Conservation (phyloP, 768 basidiomycete species). For the Hortiboletus flavorubellus region DNA sequence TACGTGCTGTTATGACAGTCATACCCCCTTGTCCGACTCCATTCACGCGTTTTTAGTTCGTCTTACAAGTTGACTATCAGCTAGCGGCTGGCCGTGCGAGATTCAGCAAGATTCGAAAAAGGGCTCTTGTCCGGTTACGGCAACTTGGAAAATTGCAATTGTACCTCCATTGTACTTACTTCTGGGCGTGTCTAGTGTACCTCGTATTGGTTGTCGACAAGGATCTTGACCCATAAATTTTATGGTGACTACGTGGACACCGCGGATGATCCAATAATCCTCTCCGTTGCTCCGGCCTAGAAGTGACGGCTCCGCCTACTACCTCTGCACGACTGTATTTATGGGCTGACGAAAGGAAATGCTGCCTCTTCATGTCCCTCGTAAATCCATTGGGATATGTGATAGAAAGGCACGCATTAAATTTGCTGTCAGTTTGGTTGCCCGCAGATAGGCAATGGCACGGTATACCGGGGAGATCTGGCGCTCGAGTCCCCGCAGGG, state of each 20-base stretch:
- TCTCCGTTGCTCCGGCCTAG: too few relatives aligned
- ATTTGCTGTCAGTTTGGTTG: too few relatives aligned
- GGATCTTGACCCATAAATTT: neutral
- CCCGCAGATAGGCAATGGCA: too few relatives aligned
- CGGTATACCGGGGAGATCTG: too few relatives aligned
- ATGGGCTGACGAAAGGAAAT: too few relatives aligned
- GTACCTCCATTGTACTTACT: neutral
- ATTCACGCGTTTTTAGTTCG: slow-evolving; percentile 31
- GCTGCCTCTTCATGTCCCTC: too few relatives aligned
- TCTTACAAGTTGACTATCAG: slow-evolving; percentile 46
- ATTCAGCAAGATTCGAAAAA: neutral
- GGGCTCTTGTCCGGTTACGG: neutral
- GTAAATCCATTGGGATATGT: too few relatives aligned
- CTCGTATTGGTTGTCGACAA: neutral
- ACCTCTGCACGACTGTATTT: too few relatives aligned
- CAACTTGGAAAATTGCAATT: neutral
- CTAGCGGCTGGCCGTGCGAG: slow-evolving; percentile 20
- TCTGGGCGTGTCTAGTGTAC: neutral
- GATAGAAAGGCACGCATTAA: too few relatives aligned
- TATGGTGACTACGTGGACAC: neutral
- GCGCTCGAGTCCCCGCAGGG: too few relatives aligned
- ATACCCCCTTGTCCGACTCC: neutral
- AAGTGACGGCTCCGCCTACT: too few relatives aligned
- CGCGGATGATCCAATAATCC: too few relatives aligned
- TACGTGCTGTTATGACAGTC: slow-evolving; percentile 27